Conservation (phyloP, 2,329 filamentous ascomycete genomes). For the Dothistroma pini region DNA sequence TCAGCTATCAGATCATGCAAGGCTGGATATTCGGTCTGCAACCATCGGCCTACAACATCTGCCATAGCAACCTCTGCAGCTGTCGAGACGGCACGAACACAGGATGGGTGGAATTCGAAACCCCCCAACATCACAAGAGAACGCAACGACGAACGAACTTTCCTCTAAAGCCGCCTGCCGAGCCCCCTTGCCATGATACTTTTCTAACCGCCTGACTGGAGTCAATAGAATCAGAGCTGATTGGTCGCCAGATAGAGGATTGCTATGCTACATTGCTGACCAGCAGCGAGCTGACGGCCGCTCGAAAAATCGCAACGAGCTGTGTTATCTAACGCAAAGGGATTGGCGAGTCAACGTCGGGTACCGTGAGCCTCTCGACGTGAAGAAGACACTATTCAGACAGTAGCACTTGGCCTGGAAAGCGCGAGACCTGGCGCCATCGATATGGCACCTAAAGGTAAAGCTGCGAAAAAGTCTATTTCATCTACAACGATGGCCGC, state of each 20-base stretch:
- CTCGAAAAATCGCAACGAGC: neutral
- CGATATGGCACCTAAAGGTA: constrained; percentile 15
- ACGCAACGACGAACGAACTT: too few species aligned
- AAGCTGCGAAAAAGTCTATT: constrained; percentile 2
- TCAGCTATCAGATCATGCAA: neutral
- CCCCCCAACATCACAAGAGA: neutral
- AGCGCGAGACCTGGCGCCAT: neutral
- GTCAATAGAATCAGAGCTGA: neutral
- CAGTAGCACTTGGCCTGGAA: too few species aligned
- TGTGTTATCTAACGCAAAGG: neutral
- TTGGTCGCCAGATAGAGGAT: neutral
- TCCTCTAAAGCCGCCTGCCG: neutral
- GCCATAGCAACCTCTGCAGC: too few species aligned
- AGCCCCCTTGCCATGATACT: neutral
- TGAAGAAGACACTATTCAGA: too few species aligned
- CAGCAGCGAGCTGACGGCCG: neutral
- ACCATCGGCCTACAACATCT: too few species aligned
- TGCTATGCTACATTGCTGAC: neutral
- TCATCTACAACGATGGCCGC: neutral
- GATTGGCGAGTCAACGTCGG: neutral
- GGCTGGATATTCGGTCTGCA: too few species aligned
- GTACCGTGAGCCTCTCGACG: too few species aligned
- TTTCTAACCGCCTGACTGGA: neutral
- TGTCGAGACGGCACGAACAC: neutral
- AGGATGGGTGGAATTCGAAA: too few species aligned